phyloP scores from a whole-genome alignment of 139 green algal genomes.

The Closterium sp. region DNA sequence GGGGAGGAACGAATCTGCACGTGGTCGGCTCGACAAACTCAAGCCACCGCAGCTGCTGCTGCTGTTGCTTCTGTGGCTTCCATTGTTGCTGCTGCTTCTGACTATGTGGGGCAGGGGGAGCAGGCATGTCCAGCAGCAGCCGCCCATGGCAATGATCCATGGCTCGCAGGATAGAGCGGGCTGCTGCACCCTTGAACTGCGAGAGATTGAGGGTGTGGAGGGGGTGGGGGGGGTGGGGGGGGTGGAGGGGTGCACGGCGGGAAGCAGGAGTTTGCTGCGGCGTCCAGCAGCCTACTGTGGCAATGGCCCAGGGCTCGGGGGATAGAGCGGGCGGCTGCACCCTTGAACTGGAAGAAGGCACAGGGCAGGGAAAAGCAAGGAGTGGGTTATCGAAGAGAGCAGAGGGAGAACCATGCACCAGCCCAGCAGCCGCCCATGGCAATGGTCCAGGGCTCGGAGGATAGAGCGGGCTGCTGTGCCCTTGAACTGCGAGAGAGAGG shows the following conservation, averaged over 20 bases:
- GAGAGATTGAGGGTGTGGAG: neutral
- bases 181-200: neutral
- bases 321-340: neutral
- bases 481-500: no score
- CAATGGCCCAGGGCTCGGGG: neutral
- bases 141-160: neutral
- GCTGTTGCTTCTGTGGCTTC: neutral
- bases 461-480: no score
- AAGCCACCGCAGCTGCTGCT: neutral
- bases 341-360: neutral
- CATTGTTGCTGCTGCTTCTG: neutral
- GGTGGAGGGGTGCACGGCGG: no score
- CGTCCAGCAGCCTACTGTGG: neutral
- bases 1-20: no score
- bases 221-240: no score
- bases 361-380: neutral
- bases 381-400: no score
- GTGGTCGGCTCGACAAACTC: neutral
- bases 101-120: no score
- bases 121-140: neutral
- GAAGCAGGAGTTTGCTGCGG: no score
- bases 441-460: no score
- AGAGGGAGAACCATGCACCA: no score
- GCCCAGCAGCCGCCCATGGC: no score
- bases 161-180: neutral